Evolutionary conservation across 768 basidiomycete genomes (phyloP).

Genomic region (Mycena amicta): DNA sequence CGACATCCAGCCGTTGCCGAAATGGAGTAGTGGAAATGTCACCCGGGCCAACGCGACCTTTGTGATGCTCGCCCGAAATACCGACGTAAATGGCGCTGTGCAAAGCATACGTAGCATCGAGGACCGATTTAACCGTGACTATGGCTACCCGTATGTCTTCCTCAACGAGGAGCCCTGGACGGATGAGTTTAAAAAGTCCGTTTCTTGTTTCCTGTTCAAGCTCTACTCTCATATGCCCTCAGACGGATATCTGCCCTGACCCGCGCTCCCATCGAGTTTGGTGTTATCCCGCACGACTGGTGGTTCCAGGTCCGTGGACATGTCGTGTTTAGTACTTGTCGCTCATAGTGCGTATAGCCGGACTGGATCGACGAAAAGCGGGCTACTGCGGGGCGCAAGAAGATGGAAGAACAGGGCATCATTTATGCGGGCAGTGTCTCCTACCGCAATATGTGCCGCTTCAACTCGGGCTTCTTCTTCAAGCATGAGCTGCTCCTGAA

Average conservation of each 20-base stretch:
- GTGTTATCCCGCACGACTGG: conserved; percentile 65
- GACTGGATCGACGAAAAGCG: conserved; percentile 71
- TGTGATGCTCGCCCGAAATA: conserved; percentile 65
- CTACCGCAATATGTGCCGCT: conserved; percentile 73
- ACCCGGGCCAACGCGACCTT: conserved; percentile 43
- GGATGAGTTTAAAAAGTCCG: conserved; percentile 74
- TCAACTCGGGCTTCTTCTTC: conserved; percentile 78
- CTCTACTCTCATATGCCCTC: background rate
- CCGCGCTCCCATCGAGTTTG: conserved; percentile 47
- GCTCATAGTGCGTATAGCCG: conserved; percentile 34
- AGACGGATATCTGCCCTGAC: conserved; percentile 36
- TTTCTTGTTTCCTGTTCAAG: conserved; percentile 2
- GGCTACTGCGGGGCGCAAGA: conserved; percentile 56
- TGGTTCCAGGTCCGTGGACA: conserved; percentile 53
- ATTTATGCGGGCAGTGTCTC: conserved; percentile 45
- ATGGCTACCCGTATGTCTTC: conserved; percentile 83
- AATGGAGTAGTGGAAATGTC: background rate
- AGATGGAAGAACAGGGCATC: conserved; percentile 57
- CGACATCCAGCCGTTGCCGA: conserved; percentile 18
- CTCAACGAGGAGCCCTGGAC: conserved; percentile 82
- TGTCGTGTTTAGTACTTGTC: background rate
- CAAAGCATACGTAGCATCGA: conserved; percentile 78
- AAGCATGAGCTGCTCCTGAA: conserved; percentile 65
- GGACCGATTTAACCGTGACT: conserved; percentile 78
- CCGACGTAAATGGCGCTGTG: conserved; percentile 61